Base-by-base conservation (phyloP, 495 filamentous ascomycete genomes). In the Hamigera avellanea region DNA sequence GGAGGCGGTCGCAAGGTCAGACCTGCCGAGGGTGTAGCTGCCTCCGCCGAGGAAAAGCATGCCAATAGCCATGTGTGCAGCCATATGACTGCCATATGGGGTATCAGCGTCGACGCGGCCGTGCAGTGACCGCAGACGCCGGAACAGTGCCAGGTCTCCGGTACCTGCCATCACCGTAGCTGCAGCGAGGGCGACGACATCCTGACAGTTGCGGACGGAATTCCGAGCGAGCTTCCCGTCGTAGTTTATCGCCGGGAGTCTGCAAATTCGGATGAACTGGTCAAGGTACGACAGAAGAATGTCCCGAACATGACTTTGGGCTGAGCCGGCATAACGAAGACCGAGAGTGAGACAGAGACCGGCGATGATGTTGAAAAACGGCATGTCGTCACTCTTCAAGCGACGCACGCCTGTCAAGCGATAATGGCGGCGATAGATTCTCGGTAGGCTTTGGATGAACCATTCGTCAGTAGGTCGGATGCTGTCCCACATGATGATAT, bases 81-180 rank as follows among this genome's bases (percentile, higher is more conserved):
- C 93, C 46, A 96, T 73, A 50, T 99, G 89, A 40, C 85, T 93
- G 35, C 91, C 91, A 49, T 93, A 99, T 0, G 87, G 77, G 2
- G 80, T 89, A 35, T 88, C 86, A 2, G 72, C 53, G 38, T 94
- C 82, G 32, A 86, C 74, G n/a, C 89, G 76, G 12, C 87, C 88
- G 47, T 96, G 91, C 25, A 95, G 73, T 18, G 77, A 76, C 3
- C 91, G 78, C 16, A 99, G 69, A 10, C 88, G 75, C n/a, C 93
- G 77, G 52, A 96, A 84, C n/a, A 94, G 74, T 10, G 67, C 56
- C 13, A 99, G 61, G 51, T 99, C 93, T 19, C 91, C 93, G 2
- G 83, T 95, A 9, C 91, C 91, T 12, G 91, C 87, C 88, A 95
- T 95, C 25, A 95, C 84, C 4, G 78, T 84, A 2, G 87, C 78